Conservation (phyloP, 352 stramenopile species). For the Globisporangium solare region DNA sequence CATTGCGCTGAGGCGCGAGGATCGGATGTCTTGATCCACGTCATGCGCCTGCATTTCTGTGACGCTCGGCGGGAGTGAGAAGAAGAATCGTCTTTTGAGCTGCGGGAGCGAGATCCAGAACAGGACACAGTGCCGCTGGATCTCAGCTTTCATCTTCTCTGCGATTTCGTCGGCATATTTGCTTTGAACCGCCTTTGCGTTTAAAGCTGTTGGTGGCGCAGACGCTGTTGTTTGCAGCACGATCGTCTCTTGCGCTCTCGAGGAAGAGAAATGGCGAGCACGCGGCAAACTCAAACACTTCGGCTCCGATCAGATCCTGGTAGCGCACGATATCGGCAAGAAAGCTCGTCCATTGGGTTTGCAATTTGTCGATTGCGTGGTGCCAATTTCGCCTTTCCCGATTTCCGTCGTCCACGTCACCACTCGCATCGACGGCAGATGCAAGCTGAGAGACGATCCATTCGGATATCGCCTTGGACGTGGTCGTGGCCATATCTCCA, state of each 20-base stretch:
- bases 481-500: not conserved
- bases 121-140: slow-evolving; percentile 31
- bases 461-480: slow-evolving; percentile 24
- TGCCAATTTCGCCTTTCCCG: slow-evolving; percentile 2
- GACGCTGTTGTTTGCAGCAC: too few relatives aligned
- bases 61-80: not conserved
- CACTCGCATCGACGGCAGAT: slow-evolving; percentile 3
- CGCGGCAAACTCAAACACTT: slow-evolving; percentile 48
- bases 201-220: slow-evolving; percentile 3
- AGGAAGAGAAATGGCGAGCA: slow-evolving; percentile 39
- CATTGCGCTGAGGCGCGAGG: not conserved
- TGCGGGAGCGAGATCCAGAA: slow-evolving; percentile 38
- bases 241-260: slow-evolving; percentile 3
- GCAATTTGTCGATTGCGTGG: slow-evolving; percentile 18
- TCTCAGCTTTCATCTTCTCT: slow-evolving; percentile 43
- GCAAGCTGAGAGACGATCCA: slow-evolving; percentile 27
- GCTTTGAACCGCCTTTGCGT: slow-evolving; percentile 25
- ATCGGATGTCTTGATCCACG: not conserved
- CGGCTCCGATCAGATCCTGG: slow-evolving; percentile 31
- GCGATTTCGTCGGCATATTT: slow-evolving; percentile 47
- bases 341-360: slow-evolving; percentile 24
- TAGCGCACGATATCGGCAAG: slow-evolving; percentile 24
- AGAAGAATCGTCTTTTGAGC: slow-evolving; percentile 25
- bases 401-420: not conserved
- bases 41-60: not conserved